Evolutionary conservation across 106 monocot species (phyloP).

Genomic region (Dactylorhiza incarnata): DNA sequence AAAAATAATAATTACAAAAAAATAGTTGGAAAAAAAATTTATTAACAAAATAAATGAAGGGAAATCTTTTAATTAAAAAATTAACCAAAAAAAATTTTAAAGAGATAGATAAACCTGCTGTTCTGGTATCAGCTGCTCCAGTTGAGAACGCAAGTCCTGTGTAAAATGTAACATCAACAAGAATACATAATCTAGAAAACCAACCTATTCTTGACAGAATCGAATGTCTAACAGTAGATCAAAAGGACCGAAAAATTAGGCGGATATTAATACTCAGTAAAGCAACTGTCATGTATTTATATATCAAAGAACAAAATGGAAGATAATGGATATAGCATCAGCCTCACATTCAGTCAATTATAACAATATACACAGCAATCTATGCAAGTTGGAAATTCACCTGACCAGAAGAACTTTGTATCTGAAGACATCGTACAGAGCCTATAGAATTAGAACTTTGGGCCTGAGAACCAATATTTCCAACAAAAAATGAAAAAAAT

Average conservation of each 20-base stretch:
- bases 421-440: conserved; percentile 70
- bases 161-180: conserved; percentile 7
- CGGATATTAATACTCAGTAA: neutral
- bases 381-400: conserved; percentile 26
- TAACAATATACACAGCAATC: neutral
- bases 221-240: neutral
- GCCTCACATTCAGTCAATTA: neutral
- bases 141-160: conserved; percentile 82
- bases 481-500: neutral
- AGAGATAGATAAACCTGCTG: conserved; percentile 54
- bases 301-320: neutral
- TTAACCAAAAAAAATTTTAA: neutral
- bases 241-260: neutral
- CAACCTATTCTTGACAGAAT: neutral
- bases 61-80: neutral
- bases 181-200: neutral
- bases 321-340: neutral
- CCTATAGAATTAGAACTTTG: conserved; percentile 44
- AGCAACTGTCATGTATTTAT: neutral
- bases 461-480: conserved; percentile 22
- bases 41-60: neutral
- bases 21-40: neutral
- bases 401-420: conserved; percentile 65
- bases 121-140: conserved; percentile 87
- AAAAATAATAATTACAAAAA: too few species aligned